phyloP scores from a whole-genome alignment of 331 rosid species.

The Ulmus americana region DNA sequence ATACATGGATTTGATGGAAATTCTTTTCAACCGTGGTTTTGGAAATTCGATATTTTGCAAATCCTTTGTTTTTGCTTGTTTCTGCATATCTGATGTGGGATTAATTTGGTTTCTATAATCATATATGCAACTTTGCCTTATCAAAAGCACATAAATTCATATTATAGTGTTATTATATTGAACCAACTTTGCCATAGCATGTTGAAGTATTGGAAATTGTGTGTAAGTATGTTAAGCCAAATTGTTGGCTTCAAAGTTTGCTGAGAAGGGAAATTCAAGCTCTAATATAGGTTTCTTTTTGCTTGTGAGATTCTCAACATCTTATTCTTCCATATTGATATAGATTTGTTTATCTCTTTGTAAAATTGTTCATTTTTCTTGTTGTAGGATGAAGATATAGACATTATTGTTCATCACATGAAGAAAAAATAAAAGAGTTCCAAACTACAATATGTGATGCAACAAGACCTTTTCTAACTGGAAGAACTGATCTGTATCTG shows the following conservation, averaged over 20 bases:
- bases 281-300: slow-evolving; percentile 48
- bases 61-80: slow-evolving; percentile 7
- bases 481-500: slow-evolving; percentile 36
- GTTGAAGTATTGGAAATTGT: slow-evolving; percentile 52
- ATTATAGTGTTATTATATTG: slow-evolving; percentile 79
- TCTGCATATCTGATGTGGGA: neutral
- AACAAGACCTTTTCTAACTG: slow-evolving; percentile 54
- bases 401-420: slow-evolving; percentile 68
- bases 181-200: slow-evolving; percentile 66
- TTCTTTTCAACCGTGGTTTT: slow-evolving; percentile 46
- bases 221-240: slow-evolving; percentile 51
- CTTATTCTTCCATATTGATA: neutral
- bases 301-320: neutral
- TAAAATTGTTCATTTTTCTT: slow-evolving; percentile 2
- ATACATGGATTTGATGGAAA: slow-evolving; percentile 60
- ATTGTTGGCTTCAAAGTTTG: slow-evolving; percentile 68
- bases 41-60: slow-evolving; percentile 39
- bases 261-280: slow-evolving; percentile 86
- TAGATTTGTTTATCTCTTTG: neutral
- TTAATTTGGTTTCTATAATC: slow-evolving; percentile 21
- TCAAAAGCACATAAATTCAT: slow-evolving; percentile 65
- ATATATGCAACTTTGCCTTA: slow-evolving; percentile 51
- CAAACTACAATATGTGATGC: slow-evolving; percentile 42
- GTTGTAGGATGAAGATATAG: slow-evolving; percentile 80
- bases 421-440: slow-evolving; percentile 52